These are phyloP conservation scores for Nemania sp. DNA, from an alignment of 2,329 filamentous ascomycete species.

Conservation along the genomic window DNA sequence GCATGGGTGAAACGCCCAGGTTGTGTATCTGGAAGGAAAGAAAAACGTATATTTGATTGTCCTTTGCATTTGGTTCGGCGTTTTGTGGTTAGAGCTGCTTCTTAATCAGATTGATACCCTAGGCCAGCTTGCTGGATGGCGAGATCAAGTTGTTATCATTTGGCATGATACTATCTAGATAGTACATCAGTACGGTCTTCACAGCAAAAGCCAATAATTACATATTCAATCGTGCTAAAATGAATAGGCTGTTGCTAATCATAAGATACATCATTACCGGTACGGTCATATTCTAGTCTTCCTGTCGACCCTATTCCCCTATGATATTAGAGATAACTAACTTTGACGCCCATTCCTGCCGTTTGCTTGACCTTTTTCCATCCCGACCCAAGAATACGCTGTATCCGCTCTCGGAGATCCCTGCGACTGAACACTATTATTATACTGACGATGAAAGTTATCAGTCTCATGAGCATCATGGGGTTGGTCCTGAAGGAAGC, in stretches of 20 bases:
- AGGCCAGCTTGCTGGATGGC: conserved; percentile 1
- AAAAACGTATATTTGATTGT: conserved; percentile 7
- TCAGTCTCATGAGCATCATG: conserved; percentile 59
- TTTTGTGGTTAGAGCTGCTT: conserved; percentile 28
- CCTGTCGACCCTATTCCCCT: background rate
- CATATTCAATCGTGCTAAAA: conserved; percentile 30
- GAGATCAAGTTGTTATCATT: background rate
- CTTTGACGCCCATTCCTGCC: conserved; percentile 94
- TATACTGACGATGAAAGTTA: conserved; percentile 81
- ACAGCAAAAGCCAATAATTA: conserved; percentile 20
- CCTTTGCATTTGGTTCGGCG: conserved; percentile 33
- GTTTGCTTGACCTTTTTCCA: conserved; percentile 85
- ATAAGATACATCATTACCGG: conserved; percentile 24
- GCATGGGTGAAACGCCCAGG: background rate
- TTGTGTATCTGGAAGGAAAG: background rate
- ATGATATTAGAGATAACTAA: conserved; percentile 78
- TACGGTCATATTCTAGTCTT: conserved; percentile 1
- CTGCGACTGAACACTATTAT: conserved; percentile 74
- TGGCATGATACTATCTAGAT: background rate
- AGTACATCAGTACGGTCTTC: background rate
- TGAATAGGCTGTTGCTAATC: conserved; percentile 29
- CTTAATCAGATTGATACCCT: conserved; percentile 28
- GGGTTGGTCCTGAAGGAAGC: conserved; percentile 59
- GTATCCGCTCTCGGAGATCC: conserved; percentile 74
- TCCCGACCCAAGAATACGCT: conserved; percentile 66